Base-by-base conservation (phyloP, 2,329 filamentous ascomycete species). In the Diplodia scrobiculata region DNA sequence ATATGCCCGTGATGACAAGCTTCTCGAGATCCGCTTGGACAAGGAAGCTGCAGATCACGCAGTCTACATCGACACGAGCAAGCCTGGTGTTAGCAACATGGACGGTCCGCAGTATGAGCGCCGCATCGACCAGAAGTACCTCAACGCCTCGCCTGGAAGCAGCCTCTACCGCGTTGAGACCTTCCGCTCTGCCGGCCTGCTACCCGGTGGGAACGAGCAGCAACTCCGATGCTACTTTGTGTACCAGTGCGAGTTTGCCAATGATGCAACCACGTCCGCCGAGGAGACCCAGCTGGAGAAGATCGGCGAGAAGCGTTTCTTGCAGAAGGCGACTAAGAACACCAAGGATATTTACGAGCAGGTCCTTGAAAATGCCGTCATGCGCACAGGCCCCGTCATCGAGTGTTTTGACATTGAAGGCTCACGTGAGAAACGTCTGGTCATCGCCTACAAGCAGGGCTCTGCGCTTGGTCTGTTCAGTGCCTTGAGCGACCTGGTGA, bases 201-300 rank as follows among this genome's bases (percentile, higher is more conserved):
- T 98, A 50, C 91, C 91, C 9, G 84, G 87, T 52, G 85, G 86
- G 68, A 88, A 89, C 66, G 89, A 92, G 74, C 88, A 94, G 67
- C 91, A 94, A 65, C 84, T 99, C 66, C 90, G 95, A 69, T 99
- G 95, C 83, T 99, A 99, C 83, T 99, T 99, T 76, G 92, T 99
- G 71, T 99, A 99, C 83, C 91, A 97, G 79, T 97, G 94, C 79
- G 88, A 90, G 74, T 99, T 98, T 79, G 88, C 87, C 71, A 87
- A 94, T 73, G 41, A 45, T 45, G 83, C 89, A 9, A 88, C 88
- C 69, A 91, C 93, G 0, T 78, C 77, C 63, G 87, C 88, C 13
- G 86, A 88, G 63, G 95, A 98, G 84, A 97, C 92, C 38, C 88
- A 91, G 71, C 86, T 99, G 68, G 92, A 97, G 72, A 84, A 94